Base-by-base conservation (phyloP, 176 grass and related monocot genomes). In the Ensete glaucum region DNA sequence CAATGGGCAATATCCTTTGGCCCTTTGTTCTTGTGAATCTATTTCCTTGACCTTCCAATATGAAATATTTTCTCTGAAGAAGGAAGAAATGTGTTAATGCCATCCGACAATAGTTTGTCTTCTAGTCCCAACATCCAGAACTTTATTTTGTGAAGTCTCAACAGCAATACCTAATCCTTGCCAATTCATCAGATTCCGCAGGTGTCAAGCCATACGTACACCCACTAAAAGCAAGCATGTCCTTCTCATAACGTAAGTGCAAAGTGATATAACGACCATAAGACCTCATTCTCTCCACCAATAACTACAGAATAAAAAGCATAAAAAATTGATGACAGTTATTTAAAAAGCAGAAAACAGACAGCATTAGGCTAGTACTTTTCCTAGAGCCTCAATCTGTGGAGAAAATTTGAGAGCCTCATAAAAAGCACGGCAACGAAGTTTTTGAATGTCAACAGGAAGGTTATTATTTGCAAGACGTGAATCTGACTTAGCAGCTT, bases 171-270 rank as follows among this genome's bases (percentile, higher is more conserved):
- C 95, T 94, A 72, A 99, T 99, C 66, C 78, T 62, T 77, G 88
- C 73, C 50, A 99, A 86, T 78, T 99, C 95, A 15, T 94, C 88
- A 81, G 95, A 87, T 88, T 99, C 95, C 17, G 53, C 78, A 71
- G 88, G 78, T 64, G 95, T 94, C 58, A 99, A 70, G 64, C 95
- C 95, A 78, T 99, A 87, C 9, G 95, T 94, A 70, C 95, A 99
- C 50, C 95, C 95, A 57, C 95, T 99, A 72, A 99, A 99, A 86
- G 95, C 95, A 85, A 99, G 90, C 90, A 99, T 91, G 82, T 99
- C 95, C 77, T 99, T 99, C 81, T 99, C 95, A 80, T 94, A 99
- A 50, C 90, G 95, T 76, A 99, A 82, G 86, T 99, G 95, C 74
- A 99, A 90, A 82, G 95, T 86, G 64, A 99, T 86, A 70, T 94